Base-by-base conservation (phyloP, 805 yeast species). In the Barnettozyma siamensis region DNA sequence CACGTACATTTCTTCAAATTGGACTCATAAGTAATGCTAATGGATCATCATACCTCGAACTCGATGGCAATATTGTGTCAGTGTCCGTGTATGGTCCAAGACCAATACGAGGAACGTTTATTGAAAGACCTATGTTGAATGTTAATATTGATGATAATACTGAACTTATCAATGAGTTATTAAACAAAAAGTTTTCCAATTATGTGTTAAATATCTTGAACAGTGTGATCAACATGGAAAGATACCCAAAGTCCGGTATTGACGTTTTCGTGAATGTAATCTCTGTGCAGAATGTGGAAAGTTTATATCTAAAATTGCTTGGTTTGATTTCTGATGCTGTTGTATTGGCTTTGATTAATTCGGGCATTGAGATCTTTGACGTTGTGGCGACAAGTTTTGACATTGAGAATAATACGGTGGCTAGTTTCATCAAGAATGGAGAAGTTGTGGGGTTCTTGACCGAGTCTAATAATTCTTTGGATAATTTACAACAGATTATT, bases 181-280 rank as follows among this genome's bases (percentile, higher is more conserved):
- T 45, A 75, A 73, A 60, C 69, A 75, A 59, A 59, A 76, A 53
- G 58, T 73, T 53, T 62, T 75, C 62, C 47, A 65, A 36, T 47
- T 71, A 60, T 46, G 57, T 59, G 46, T 63, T 54, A 43, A 65
- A 55, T 53, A 64, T 60, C 44, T 64, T 65, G 44, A 62, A 62
- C 27, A 59, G 65, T 33, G 63, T 64, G 29, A 55, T 69, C 35
- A 58, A 64, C 41, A 65, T 87, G 27, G 75, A 75, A 12, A 79
- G 80, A 46, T 93, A 93, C 59, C 97, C 98, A 5, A 91, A 91
- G 61, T 85, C 96, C 3, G 79, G 89, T 16, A 86, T 91, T 43
- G 93, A 83, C 54, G 73, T 91, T 13, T 82, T 80, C 47, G 67
- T 93, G 6, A 76, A 82, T 31, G 66, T 91, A 7, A 70, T 89